Evolutionary conservation across 768 basidiomycete genomes (phyloP), one percentile per base, ranked within the genome.

Genomic region (Lactifluus piperatus): DNA sequence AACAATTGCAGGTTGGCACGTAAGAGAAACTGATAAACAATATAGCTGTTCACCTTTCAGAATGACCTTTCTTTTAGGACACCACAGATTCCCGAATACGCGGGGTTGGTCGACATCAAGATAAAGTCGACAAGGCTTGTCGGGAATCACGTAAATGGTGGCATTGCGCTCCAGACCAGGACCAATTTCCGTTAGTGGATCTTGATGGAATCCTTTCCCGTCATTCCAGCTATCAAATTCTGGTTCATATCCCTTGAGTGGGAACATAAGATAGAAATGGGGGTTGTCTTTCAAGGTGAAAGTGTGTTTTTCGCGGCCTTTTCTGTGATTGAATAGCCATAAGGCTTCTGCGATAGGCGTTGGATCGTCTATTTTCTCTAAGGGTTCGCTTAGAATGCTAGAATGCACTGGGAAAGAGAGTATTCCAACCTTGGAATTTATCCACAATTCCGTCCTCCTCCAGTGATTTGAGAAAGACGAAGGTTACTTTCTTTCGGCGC

Each of bases 61-160:
- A 24, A 58, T 58, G 34, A 58, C 30, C 26, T 24, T 46, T 32
- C 27, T 7, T 10, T 36, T 5, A 9, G 57, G 57, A 30, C 46
- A 45, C 57, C 57, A 58, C 29, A 58, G 2, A 20, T 58, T 58
- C 7, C 57, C 51, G 32, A 37, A 55, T 24, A n/a, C 11, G 11
- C 45, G 54, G 16, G 30, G 24, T 34, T 24, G 41, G 20, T 18
- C 20, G 8, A 13, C 27, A 2, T 54, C 41, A 24, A 54, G 41
- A 16, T 30, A 54, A 9, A 54, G 30, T n/a, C 29, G 29, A 30
- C n/a, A 54, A n/a, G 41, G 20, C 30, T 44, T 30, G 52, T 54
- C 52, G 7, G 32, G 0, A 30, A 54, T 39, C 14, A 54, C 39
- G 29, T 43, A 54, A 30, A 39, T 18, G 16, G 37, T 18, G 4